A percentile compares a stretch with the other conserved stretches of the same genome.
Conservation (phyloP, 108 stramenopile genomes). For the Nitzschia inconspicua region DNA sequence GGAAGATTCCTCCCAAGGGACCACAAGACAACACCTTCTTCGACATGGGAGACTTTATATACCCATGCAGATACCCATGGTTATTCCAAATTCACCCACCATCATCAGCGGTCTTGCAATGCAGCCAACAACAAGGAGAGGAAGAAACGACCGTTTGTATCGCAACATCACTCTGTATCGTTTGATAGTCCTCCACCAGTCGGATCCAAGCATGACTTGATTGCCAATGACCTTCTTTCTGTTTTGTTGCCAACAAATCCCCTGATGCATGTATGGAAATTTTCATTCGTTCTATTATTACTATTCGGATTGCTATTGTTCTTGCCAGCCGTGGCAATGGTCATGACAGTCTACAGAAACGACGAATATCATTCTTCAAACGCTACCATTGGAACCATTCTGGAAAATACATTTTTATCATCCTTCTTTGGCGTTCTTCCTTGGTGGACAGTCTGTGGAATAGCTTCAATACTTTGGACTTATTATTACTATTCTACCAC, state of each 20-base stretch:
- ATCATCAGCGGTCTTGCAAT: no score
- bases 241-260: slow-evolving; percentile 36
- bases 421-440: not conserved
- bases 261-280: slow-evolving; percentile 23
- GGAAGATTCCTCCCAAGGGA: no score
- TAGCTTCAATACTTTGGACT: not conserved
- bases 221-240: slow-evolving; percentile 24
- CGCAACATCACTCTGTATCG: no score
- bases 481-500: slow-evolving; percentile 4
- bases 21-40: no score
- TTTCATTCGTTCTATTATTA: slow-evolving; percentile 12
- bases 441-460: no score
- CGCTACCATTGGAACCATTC: not conserved
- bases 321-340: not conserved
- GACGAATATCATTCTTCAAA: not conserved
- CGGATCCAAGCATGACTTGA: slow-evolving; percentile 27
- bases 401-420: not conserved
- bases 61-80: no score
- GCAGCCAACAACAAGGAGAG: no score
- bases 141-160: no score
- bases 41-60: no score
- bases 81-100: no score
- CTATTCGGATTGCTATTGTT: slow-evolving; percentile 7
- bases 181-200: no score
- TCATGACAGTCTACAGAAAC: not conserved